Base-by-base conservation (phyloP, 2,329 filamentous ascomycete genomes). In the Epichloe aotearoae region DNA sequence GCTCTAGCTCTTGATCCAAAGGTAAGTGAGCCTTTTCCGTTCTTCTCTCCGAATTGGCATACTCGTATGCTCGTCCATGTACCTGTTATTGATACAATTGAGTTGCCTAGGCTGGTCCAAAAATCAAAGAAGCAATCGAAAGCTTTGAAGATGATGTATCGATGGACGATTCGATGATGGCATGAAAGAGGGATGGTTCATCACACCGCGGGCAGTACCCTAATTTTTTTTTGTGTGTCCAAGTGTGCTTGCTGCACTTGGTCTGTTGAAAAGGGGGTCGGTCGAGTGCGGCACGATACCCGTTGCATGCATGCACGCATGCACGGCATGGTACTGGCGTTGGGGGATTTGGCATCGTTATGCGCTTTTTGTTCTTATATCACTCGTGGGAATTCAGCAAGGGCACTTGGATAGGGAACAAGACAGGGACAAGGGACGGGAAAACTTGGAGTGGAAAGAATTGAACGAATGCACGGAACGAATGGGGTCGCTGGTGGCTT, bases 101-200 rank as follows among this genome's bases (percentile, higher is more conserved):
- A n/a, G 17, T 4, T 38, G 37, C 37, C 26, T 34, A 95, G 90
- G 88, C 91, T 59, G 89, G 88, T 57, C 84, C 87, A 55, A 85
- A 89, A 66, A 96, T 98, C 68, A 98, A 97, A 69, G 89, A 95
- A 65, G 89, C 88, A 17, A 96, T 98, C 71, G 91, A 97, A 71
- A 84, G 83, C 59, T 77, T 97, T 52, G 88, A 95, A 61, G 84
- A 89, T 51, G 84, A 87, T 53, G 82, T 86, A 52, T 78, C 82
- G 51, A 81, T 86, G 66, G 77, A 82, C 55, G 79, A 82, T 63
- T 80, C 77, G 54, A 80, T 81, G 73, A 79, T 79, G 68, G 69
- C 69, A 68, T 79, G 67, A 49, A 20, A 33, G 37, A n/a, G 26
- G 14, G 23, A 26, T 4, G 4, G 19, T 14, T 36, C 19, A 30